Evolutionary conservation across 225 moss, liverwort and hornwort genomes (phyloP).

Genomic region (Asterella californica): DNA sequence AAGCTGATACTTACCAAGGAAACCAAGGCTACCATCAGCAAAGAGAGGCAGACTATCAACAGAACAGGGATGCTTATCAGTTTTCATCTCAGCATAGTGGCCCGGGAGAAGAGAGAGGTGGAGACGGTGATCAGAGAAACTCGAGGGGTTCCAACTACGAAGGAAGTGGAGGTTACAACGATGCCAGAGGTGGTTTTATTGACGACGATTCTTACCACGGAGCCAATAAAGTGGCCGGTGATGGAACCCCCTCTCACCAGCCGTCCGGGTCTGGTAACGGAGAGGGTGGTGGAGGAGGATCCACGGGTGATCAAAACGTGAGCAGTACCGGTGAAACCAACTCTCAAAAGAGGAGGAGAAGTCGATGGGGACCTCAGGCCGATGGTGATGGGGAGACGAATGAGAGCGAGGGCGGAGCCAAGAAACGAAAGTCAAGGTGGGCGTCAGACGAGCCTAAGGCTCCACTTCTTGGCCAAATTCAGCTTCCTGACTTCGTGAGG

Average conservation of each 20-base stretch:
- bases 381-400: constrained; percentile 82
- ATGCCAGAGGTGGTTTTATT: constrained; percentile 27
- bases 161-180: constrained; percentile 35
- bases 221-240: constrained; percentile 12
- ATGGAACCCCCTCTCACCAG: constrained; percentile 18
- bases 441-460: constrained; percentile 89
- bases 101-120: constrained; percentile 16
- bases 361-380: constrained; percentile 91
- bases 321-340: constrained; percentile 57
- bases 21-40: constrained; percentile 30
- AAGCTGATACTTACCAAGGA: constrained; percentile 17
- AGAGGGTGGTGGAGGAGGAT: constrained; percentile 41
- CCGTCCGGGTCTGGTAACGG: constrained; percentile 38
- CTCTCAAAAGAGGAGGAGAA: constrained; percentile 86
- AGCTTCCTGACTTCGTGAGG: constrained; percentile 94
- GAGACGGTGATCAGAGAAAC: constrained; percentile 22
- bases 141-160: constrained; percentile 24
- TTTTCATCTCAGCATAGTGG: constrained; percentile 31
- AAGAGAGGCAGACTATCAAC: constrained; percentile 18
- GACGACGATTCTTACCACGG: constrained; percentile 27
- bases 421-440: constrained; percentile 98
- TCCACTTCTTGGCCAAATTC: constrained; percentile 85
- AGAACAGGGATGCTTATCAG: constrained; percentile 26
- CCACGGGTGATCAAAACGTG: constrained; percentile 46
- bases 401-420: constrained; percentile 73